phyloP scores from a whole-genome alignment of 768 basidiomycete species.

The Leccinum subgranulosum region DNA sequence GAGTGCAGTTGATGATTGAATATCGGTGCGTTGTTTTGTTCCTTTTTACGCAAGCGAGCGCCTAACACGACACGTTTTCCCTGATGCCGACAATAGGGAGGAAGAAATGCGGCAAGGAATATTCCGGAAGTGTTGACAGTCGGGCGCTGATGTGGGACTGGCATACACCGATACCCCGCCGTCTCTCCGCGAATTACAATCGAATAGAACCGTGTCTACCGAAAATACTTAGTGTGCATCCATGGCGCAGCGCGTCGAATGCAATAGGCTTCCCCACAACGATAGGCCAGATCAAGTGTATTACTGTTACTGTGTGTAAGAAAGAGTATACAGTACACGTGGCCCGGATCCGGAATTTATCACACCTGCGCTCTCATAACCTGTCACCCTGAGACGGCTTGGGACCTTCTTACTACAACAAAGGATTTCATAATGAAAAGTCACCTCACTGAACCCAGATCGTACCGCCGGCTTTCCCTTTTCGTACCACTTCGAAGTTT shows the following conservation, averaged over 20 bases:
- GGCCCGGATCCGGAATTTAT: not conserved
- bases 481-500: not conserved
- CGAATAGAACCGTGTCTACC: not conserved
- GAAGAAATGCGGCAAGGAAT: constrained; percentile 71
- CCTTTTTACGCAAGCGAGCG: not conserved
- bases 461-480: not conserved
- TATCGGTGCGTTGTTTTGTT: constrained; percentile 60
- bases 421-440: too few species aligned
- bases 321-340: not conserved
- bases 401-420: too few species aligned
- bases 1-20: constrained; percentile 92
- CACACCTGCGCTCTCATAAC: not conserved
- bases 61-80: not conserved
- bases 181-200: not conserved
- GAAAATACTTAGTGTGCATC: not conserved
- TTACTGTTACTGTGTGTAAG: too few species aligned
- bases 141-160: not conserved
- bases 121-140: constrained; percentile 42
- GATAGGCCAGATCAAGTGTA: not conserved
- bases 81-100: constrained; percentile 42
- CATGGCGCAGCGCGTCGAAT: not conserved
- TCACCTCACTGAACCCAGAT: too few species aligned
- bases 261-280: not conserved
- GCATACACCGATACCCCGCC: not conserved
- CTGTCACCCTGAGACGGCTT: not conserved